Conservation (phyloP, 106 monocot species). For the Iris macrosiphon region DNA sequence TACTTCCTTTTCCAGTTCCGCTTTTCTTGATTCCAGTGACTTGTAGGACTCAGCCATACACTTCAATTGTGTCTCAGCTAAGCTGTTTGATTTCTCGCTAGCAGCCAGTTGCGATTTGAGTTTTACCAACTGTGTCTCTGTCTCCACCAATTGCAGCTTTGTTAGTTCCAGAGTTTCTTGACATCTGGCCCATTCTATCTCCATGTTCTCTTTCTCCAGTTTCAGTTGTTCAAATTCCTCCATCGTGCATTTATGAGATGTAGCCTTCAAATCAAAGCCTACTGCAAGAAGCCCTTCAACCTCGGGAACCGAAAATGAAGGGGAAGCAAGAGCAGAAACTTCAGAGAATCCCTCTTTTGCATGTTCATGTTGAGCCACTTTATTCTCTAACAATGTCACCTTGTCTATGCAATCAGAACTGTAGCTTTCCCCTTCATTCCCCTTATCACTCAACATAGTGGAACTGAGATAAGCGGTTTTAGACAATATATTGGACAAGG, state of each 20-base stretch:
- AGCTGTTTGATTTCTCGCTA: slow-evolving; percentile 71
- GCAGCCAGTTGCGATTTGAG: slow-evolving; percentile 51
- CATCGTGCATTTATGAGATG: slow-evolving; percentile 16
- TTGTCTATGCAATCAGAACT: slow-evolving; percentile 78
- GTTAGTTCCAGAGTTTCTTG: slow-evolving; percentile 41
- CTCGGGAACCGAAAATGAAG: slow-evolving; percentile 30
- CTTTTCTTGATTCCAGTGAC: slow-evolving; percentile 46
- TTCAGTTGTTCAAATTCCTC: slow-evolving; percentile 72
- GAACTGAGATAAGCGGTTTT: slow-evolving; percentile 21
- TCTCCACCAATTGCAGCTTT: slow-evolving; percentile 46
- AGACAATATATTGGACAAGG: slow-evolving; percentile 39
- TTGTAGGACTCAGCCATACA: slow-evolving; percentile 97
- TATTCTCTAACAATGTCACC: slow-evolving; percentile 74
- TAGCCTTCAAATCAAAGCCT: slow-evolving; percentile 32
- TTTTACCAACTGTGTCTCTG: slow-evolving; percentile 31
- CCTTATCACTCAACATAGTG: slow-evolving; percentile 12
- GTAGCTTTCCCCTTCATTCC: slow-evolving; percentile 34
- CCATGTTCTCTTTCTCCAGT: slow-evolving; percentile 54
- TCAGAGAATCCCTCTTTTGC: slow-evolving; percentile 21
- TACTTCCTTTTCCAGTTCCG: slow-evolving; percentile 60
- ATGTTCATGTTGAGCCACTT: slow-evolving; percentile 29
- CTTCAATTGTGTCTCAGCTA: slow-evolving; percentile 86
- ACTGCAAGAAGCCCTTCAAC: slow-evolving; percentile 25
- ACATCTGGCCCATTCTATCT: slow-evolving; percentile 48
- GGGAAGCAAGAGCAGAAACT: slow-evolving; percentile 9